Evolutionary conservation across 495 filamentous ascomycete genomes (phyloP), one percentile per base, ranked within the genome.

Genomic region (Aspergillus haitiensis): DNA sequence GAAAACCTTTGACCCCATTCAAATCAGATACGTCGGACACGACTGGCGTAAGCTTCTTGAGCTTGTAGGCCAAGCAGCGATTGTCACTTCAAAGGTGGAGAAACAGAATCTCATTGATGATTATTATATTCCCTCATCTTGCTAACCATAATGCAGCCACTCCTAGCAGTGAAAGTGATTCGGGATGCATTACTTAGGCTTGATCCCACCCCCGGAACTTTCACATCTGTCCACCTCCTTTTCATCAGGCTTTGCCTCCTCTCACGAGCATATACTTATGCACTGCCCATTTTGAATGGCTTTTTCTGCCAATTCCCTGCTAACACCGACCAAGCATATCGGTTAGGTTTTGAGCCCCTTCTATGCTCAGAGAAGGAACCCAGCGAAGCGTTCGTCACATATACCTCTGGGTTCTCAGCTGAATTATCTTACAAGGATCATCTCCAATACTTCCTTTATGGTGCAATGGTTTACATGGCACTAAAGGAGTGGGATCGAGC

Each of bases 401-500:
- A 73, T 18, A 66, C 76, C 1, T 81, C 82, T 1, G 85, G 84
- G 4, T 75, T 93, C 48, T 85, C 86, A 9, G 64, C 70, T 0
- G 78, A 78, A 34, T 52, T 96, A 16, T 81, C 75, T 15, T 72
- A 81, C 57, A 72, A 76, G 48, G 78, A 86, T 44, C 78, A 93
- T 46, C 71, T 95, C 21, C 84, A 88, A 62, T 97, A 96, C 72
- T 92, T 92, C 63, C 71, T 94, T 5, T 79, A 88, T 50, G 84
- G 88, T 49, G 93, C 86, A 21, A 84, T 91, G 82, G 78, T 91
- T 54, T 95, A 91, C 71, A 87, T 92, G 71, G 82, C 83, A 6
- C 65, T 84, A 13, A 83, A 86, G 62, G 72, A 88, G 53, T 98
- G 89, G 90, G 73, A 79, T 33, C 83, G 84, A 57, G 92, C 93